These are phyloP conservation scores for Aspergillus flavus DNA, from an alignment of 2,329 filamentous ascomycete genomes.

Conservation along the genomic window DNA sequence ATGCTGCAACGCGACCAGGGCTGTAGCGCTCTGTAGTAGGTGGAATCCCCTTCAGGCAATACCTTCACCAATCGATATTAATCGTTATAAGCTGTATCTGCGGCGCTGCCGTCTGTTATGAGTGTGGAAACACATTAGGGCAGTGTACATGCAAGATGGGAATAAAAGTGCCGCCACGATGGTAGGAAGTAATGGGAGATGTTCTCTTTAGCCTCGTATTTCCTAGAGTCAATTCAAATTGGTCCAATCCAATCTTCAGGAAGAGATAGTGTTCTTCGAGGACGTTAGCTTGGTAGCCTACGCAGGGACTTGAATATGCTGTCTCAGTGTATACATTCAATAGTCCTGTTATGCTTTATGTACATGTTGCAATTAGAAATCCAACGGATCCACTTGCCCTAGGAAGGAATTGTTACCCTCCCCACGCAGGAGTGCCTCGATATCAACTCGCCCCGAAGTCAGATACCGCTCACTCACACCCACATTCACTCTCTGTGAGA, in stretches of 20 bases:
- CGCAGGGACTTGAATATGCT: not conserved
- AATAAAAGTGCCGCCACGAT: too few species aligned
- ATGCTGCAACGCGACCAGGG: too few species aligned
- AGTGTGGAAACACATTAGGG: not conserved
- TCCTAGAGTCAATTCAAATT: too few species aligned
- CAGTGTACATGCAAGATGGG: too few species aligned
- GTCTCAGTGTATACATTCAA: not conserved
- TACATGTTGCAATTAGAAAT: conserved; percentile 27
- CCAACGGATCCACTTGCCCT: conserved; percentile 55
- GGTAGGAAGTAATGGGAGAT: not conserved
- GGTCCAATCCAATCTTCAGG: too few species aligned
- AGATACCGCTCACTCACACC: conserved; percentile 88
- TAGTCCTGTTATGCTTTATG: conserved; percentile 3
- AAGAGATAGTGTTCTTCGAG: too few species aligned
- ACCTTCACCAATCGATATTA: too few species aligned
- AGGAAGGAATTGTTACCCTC: conserved; percentile 68
- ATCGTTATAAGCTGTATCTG: not conserved
- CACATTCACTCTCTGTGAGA: conserved; percentile 76
- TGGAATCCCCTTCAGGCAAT: too few species aligned
- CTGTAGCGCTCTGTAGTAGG: too few species aligned
- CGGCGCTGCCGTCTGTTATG: not conserved
- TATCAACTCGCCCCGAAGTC: conserved; percentile 74
- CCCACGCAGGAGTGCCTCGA: conserved; percentile 69
- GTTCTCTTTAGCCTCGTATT: too few species aligned
- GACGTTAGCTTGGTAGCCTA: too few species aligned